Percentiles rank a stretch among this genome's conserved stretches.
Conservation (phyloP, 2,329 filamentous ascomycete genomes). For the Teratosphaeria zuluensis region DNA sequence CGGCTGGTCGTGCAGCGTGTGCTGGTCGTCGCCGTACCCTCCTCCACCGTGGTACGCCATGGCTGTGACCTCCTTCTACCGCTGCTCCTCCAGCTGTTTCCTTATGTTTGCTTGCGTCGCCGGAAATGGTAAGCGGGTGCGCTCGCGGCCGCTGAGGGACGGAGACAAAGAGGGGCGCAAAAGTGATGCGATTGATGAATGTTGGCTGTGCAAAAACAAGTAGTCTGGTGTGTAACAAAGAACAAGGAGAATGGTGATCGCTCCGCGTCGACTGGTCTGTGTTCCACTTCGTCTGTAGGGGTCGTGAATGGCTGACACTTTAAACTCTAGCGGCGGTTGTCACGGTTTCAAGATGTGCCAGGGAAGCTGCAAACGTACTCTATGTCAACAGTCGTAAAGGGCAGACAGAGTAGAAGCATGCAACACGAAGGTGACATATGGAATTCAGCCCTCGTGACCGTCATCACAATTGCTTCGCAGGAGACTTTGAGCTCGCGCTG, state of each 20-base stretch:
- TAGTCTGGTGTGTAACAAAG: background rate
- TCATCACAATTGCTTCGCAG: background rate
- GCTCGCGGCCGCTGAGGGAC: background rate
- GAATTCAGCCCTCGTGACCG: background rate
- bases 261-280: background rate
- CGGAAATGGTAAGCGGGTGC: background rate
- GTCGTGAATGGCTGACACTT: background rate
- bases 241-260: background rate
- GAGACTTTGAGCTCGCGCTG: background rate
- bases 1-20: conserved; percentile 15
- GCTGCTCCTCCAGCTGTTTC: background rate
- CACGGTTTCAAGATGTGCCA: background rate
- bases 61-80: background rate
- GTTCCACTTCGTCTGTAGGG: background rate
- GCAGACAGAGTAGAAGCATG: background rate
- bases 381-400: background rate
- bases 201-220: background rate
- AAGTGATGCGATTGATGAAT: background rate
- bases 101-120: background rate
- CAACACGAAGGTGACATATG: no score
- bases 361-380: no score
- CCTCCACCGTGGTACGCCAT: conserved; percentile 27
- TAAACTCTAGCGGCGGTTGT: background rate
- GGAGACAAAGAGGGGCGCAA: background rate
- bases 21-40: conserved; percentile 20